A percentile compares a stretch with the other conserved stretches of the same genome.
Evolutionary conservation across 2,329 filamentous ascomycete species (phyloP).

Genomic region (Volutella citrinella): DNA sequence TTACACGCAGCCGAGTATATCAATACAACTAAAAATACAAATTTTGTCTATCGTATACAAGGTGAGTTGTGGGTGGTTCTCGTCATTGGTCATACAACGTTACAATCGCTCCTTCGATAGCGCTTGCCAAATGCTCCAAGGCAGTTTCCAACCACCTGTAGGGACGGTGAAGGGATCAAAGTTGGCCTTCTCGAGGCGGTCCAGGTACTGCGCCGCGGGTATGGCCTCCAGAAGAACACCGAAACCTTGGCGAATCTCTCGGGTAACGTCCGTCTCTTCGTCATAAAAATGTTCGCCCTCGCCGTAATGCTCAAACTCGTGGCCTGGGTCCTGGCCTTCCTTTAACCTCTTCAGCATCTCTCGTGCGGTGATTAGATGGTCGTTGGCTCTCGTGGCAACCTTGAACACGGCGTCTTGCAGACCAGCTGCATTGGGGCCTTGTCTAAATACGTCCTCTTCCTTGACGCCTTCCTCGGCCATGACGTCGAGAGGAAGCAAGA

Average conservation of each 20-base stretch:
- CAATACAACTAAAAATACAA: no score
- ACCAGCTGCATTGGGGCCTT: constrained; percentile 73
- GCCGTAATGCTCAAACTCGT: constrained; percentile 83
- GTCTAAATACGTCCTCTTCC: constrained; percentile 86
- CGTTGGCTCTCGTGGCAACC: constrained; percentile 89
- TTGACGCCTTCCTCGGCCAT: constrained; percentile 79
- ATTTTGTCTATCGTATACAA: no score
- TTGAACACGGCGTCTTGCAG: constrained; percentile 87
- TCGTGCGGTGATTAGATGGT: constrained; percentile 89
- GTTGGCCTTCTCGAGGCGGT: constrained; percentile 72
- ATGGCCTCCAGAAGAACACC: constrained; percentile 78
- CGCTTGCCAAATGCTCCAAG: constrained; percentile 67
- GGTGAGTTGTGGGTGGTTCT: no score
- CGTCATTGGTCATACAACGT: no score
- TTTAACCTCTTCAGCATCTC: constrained; percentile 85
- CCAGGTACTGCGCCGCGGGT: constrained; percentile 73
- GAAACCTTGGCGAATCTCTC: constrained; percentile 61
- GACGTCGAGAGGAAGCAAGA: constrained; percentile 82
- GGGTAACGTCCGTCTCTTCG: constrained; percentile 34
- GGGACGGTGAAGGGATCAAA: constrained; percentile 76
- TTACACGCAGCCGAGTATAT: no score
- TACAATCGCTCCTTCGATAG: constrained; percentile 49
- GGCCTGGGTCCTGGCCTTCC: constrained; percentile 70
- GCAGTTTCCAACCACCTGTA: constrained; percentile 72
- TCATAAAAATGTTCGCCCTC: constrained; percentile 65